Percentiles rank a stretch among this genome's conserved stretches.
These are phyloP conservation scores for Sanghuangporus baumii DNA, from an alignment of 1,284 basidiomycete genomes.

Conservation along the genomic window DNA sequence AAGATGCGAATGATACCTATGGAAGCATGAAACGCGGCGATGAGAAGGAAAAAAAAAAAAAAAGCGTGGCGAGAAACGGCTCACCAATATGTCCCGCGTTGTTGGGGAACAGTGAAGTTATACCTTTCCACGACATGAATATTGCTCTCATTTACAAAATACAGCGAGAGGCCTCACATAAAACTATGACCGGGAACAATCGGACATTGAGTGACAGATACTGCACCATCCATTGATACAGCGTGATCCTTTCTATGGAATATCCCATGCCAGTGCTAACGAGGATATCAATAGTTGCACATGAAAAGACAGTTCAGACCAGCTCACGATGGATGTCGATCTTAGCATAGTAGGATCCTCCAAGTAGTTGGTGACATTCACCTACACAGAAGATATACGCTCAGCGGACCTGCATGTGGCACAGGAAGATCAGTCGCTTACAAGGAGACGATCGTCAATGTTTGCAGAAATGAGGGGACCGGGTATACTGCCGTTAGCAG, in stretches of 20 bases:
- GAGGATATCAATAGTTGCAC: constrained; percentile 18
- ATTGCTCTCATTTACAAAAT: constrained; percentile 25
- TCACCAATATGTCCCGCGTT: constrained; percentile 28
- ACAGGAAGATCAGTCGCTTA: neutral
- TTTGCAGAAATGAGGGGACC: constrained; percentile 20
- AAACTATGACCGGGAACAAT: constrained; percentile 26
- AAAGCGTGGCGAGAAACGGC: neutral
- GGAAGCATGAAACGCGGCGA: neutral
- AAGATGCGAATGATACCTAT: constrained; percentile 22
- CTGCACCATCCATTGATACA: constrained; percentile 32
- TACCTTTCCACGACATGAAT: constrained; percentile 21
- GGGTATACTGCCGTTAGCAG: constrained; percentile 19
- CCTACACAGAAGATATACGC: neutral
- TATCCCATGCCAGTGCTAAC: constrained; percentile 27
- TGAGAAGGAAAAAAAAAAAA: neutral
- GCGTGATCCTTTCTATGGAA: constrained; percentile 29
- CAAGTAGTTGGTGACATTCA: constrained; percentile 17
- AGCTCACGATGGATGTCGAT: constrained; percentile 25
- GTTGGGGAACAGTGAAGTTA: constrained; percentile 24
- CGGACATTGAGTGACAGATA: constrained; percentile 35
- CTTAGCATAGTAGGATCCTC: constrained; percentile 20
- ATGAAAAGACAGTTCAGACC: neutral
- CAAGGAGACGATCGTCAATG: constrained; percentile 19
- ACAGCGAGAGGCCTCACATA: constrained; percentile 21
- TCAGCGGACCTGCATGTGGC: neutral